phyloP scores from a whole-genome alignment of 768 basidiomycete genomes.

The Neoboletus brunneissimus region DNA sequence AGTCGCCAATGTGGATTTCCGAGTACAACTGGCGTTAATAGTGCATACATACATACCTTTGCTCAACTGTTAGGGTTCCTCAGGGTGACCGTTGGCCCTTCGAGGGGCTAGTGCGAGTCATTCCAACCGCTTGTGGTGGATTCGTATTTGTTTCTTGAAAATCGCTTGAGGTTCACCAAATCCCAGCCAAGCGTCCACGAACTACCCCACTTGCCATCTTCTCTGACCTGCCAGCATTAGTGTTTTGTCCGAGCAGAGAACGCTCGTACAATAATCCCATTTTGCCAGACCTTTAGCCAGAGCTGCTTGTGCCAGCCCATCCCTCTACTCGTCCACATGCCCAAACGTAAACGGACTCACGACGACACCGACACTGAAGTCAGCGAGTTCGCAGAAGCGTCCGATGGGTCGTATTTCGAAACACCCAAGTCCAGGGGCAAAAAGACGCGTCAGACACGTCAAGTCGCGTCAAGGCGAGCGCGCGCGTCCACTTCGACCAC shows the following conservation, averaged over 20 bases:
- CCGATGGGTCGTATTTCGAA: slow-evolving; percentile 25
- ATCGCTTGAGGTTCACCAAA: background rate
- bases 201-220: background rate
- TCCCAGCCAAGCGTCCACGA: background rate
- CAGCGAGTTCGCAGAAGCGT: slow-evolving; percentile 10
- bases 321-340: slow-evolving; percentile 17
- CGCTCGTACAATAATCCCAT: background rate
- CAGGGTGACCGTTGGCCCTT: too few species aligned
- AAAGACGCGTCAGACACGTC: slow-evolving; percentile 18
- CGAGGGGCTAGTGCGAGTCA: too few species aligned
- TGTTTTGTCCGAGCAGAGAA: background rate
- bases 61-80: too few species aligned
- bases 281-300: background rate
- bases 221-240: background rate
- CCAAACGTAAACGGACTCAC: slow-evolving; percentile 28
- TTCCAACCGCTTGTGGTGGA: too few species aligned
- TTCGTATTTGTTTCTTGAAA: too few species aligned
- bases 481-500: background rate
- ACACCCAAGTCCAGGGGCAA: slow-evolving; percentile 6
- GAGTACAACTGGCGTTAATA: too few species aligned
- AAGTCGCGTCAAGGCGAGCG: slow-evolving; percentile 13
- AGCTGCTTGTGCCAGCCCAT: background rate
- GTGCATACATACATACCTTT: too few species aligned
- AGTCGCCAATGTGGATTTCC: too few species aligned
- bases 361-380: slow-evolving; percentile 13